Base-by-base conservation (phyloP, 768 basidiomycete species). In the Tylopilus sp. region DNA sequence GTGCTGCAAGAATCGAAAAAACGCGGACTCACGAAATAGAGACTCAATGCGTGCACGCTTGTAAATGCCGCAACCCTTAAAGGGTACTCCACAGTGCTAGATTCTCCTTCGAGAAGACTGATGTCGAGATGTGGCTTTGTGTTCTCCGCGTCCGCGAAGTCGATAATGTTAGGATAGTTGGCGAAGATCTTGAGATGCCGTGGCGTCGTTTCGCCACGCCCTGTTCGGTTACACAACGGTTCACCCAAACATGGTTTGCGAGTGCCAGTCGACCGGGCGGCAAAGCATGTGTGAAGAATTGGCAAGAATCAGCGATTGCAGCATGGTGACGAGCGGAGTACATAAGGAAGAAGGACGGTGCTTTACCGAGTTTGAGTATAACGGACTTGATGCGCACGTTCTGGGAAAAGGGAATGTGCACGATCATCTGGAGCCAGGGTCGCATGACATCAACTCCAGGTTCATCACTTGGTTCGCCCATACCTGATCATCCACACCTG, bases 401-500 rank as follows among this genome's bases (percentile, higher is more conserved):
- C 65, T 91, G 79, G 1, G 78, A 78, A 73, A 93, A 93, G 0
- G 91, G 88, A 44, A 93, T 70, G 66, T 91, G 89, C 54, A 93
- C 76, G 62, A 92, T 86, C 50, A 92, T 74, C 90, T 92, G 59
- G 41, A 42, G 25, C 16, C 36, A 64, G 54, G 56, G 51, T 55
- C 46, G 46, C 43, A 52, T 65, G 48, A 62, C 48, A 48, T 31
- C 43, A 48, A 37, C n/a, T 33, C 16, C 21, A 16, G 43, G 49
- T 14, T 34, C 49, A n/a, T 38, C n/a, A n/a, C 36, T 38, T 51
- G 25, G 53, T 37, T 55, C 41, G 24, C 29, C 54, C 74, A 45
- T 55, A 88, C 90, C 80, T 93, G 89, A 63, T 93, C 90, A 58
- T 93, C 91, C 14, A 92, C 90, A 29, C 83, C 85, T 0, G 90